A percentile compares a stretch with the other conserved stretches of the same genome.
phyloP scores from a whole-genome alignment of 2,329 filamentous ascomycete species.

The Sporothrix dimorphospora region DNA sequence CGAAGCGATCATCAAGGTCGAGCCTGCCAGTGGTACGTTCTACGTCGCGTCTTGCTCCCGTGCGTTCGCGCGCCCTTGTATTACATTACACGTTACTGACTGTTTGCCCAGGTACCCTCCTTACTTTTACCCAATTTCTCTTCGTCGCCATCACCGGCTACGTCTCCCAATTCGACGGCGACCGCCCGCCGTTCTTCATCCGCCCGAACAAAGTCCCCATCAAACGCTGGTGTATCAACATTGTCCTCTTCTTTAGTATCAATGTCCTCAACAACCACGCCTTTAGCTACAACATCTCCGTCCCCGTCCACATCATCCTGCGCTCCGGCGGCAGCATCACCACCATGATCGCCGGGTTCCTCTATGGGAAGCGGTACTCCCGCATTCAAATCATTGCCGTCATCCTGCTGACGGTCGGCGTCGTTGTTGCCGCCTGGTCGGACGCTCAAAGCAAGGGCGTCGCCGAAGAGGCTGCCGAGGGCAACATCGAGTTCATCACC shows the following conservation, averaged over 20 bases:
- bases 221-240: conserved; percentile 83
- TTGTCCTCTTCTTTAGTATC: conserved; percentile 86
- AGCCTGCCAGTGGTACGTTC: conserved; percentile 74
- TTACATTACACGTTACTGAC: background rate
- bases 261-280: conserved; percentile 98
- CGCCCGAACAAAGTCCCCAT: conserved; percentile 80
- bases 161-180: conserved; percentile 71
- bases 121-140: conserved; percentile 87
- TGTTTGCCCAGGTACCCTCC: conserved; percentile 67
- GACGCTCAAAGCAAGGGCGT: conserved; percentile 82
- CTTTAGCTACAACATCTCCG: conserved; percentile 94
- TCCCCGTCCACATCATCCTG: conserved; percentile 95
- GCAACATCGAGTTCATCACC: conserved; percentile 55
- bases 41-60: background rate
- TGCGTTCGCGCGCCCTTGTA: no score
- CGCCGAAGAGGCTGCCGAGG: conserved; percentile 36
- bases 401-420: conserved; percentile 78
- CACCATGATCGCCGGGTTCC: conserved; percentile 86
- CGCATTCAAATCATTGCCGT: conserved; percentile 80
- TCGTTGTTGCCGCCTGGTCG: conserved; percentile 85
- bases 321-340: conserved; percentile 94
- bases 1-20: conserved; percentile 92
- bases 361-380: conserved; percentile 85
- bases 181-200: conserved; percentile 71
- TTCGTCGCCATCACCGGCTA: conserved; percentile 80